These are phyloP conservation scores for Lentinus polychrous DNA, from an alignment of 1,284 basidiomycete species.

Conservation along the genomic window DNA sequence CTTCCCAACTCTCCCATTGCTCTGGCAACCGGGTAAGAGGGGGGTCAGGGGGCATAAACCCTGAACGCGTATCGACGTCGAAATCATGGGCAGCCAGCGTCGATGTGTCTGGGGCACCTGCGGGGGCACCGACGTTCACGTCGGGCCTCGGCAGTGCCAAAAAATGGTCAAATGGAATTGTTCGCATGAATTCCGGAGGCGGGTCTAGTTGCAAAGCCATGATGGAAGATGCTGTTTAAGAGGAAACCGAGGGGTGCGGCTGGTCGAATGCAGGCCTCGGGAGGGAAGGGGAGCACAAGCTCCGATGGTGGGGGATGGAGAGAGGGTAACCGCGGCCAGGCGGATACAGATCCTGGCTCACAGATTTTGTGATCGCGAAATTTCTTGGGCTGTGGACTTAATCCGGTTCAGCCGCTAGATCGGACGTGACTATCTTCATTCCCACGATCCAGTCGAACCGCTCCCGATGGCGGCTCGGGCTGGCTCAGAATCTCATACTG, in stretches of 20 bases:
- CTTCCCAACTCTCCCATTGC: conserved; percentile 72
- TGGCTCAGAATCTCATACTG: no score
- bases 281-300: background rate
- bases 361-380: background rate
- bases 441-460: no score
- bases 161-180: conserved; percentile 52
- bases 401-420: no score
- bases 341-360: background rate
- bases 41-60: conserved; percentile 84
- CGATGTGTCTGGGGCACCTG: conserved; percentile 63
- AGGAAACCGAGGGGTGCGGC: background rate
- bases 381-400: background rate
- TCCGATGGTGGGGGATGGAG: background rate
- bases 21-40: conserved; percentile 60
- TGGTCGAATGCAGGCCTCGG: background rate
- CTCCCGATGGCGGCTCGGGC: no score
- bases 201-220: conserved; percentile 1
- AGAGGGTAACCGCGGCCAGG: no score
- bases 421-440: no score
- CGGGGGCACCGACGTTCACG: conserved; percentile 27
- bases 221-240: background rate
- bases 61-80: conserved; percentile 87
- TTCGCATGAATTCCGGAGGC: conserved; percentile 13
- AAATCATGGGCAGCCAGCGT: conserved; percentile 92
- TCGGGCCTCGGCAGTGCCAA: conserved; percentile 58